Conservation (phyloP, 208 protist species). For the Leishmania guyanensis region DNA sequence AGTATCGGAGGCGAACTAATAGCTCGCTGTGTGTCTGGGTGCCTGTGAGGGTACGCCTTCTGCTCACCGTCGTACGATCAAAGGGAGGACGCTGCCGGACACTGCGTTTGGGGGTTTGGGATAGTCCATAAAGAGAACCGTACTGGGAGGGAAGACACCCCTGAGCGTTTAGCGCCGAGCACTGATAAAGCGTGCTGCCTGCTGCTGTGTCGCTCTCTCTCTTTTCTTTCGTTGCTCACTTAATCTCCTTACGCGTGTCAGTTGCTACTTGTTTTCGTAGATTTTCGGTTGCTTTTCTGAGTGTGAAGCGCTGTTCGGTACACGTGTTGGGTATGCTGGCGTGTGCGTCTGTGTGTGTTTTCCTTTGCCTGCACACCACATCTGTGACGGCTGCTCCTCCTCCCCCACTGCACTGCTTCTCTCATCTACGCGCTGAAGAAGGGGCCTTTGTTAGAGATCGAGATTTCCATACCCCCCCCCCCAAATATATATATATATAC, state of each 20-base stretch:
- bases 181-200: background rate
- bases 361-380: background rate
- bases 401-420: background rate
- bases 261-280: background rate
- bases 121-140: no score
- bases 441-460: background rate
- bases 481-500: no score
- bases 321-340: background rate
- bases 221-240: background rate
- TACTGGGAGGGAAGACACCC: no score
- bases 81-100: background rate
- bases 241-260: background rate
- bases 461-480: background rate
- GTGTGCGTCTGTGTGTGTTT: background rate
- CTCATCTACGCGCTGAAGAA: background rate
- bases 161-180: background rate
- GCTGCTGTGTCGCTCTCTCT: background rate
- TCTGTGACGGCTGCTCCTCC: background rate
- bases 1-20: background rate
- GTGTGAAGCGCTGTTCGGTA: background rate
- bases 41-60: background rate
- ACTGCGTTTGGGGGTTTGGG: background rate
- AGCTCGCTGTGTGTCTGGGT: background rate
- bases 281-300: no score
- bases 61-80: background rate